phyloP scores from a whole-genome alignment of 2,329 filamentous ascomycete species.

The Coleophoma crateriformis region DNA sequence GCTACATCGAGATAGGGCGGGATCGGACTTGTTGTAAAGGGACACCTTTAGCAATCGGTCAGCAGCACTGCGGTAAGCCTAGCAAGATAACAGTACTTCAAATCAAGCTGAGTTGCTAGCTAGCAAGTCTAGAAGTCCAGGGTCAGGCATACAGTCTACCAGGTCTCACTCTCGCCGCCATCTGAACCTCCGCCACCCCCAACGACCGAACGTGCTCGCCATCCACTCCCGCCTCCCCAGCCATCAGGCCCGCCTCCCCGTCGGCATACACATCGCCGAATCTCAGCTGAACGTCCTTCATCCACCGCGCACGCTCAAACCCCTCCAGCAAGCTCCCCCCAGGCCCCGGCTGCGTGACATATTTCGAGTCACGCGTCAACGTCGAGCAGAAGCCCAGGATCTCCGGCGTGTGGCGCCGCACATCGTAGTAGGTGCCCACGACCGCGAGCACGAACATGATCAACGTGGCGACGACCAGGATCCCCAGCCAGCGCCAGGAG shows the following conservation, averaged over 20 bases:
- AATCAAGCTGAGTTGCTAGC: too few relatives aligned
- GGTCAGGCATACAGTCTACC: too few relatives aligned
- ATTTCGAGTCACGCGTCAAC: constrained; percentile 17
- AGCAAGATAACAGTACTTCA: too few relatives aligned
- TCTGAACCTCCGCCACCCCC: too few relatives aligned
- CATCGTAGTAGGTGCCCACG: constrained; percentile 9
- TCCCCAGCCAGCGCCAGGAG: constrained; percentile 12
- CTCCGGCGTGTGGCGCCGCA: constrained; percentile 14
- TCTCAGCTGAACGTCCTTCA: neutral
- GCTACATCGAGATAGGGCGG: too few relatives aligned
- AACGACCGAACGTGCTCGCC: too few relatives aligned
- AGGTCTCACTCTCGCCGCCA: too few relatives aligned
- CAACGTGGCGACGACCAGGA: constrained; percentile 12
- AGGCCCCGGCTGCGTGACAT: constrained; percentile 1
- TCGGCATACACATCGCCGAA: neutral
- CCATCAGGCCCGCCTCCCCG: neutral
- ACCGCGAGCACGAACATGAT: constrained; percentile 14
- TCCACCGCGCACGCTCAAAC: neutral
- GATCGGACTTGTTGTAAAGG: too few relatives aligned
- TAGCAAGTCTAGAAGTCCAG: too few relatives aligned
- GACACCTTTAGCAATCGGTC: too few relatives aligned
- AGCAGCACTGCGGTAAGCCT: too few relatives aligned
- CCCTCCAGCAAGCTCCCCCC: neutral
- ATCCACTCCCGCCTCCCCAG: too few relatives aligned
- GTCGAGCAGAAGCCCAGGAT: constrained; percentile 15